Evolutionary conservation across 1,284 basidiomycete species (phyloP), one percentile per base, ranked within the genome.

Genomic region (Thelephora terrestris): DNA sequence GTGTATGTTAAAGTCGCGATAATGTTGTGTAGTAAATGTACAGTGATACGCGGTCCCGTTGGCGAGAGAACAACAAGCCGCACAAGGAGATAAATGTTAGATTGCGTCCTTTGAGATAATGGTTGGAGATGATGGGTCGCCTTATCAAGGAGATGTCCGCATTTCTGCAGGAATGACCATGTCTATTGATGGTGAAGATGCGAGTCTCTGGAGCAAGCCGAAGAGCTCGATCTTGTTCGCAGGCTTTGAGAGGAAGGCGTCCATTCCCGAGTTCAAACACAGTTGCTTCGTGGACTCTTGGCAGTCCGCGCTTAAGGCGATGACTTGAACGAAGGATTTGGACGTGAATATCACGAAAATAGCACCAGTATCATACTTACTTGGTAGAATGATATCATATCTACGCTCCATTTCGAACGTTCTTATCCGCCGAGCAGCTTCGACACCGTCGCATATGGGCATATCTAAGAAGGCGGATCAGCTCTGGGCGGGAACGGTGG

Each of bases 361-460:
- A 7, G 5, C 47, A 36, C 12, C 35, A 36, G 25, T 32, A 10
- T 10, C 29, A 32, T 5, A 64, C 73, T 51, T 61, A 83, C 81
- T 79, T 4, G 81, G 81, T 14, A 85, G 61, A 14, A 68, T 56
- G 7, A 71, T 57, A 2, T 69, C 55, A 7, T 67, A 63, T 54
- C 76, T 78, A 17, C 73, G 70, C 55, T 74, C 75, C 49, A 63
- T 71, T 57, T 85, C 81, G n/a, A 81, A 56, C 16, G 73, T 53
- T 43, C 81, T 70, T 18, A 85, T 49, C 34, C 76, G 71, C 58
- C 83, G 83, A 35, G 78, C 73, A 5, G 81, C 81, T 55, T 84
- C 81, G 5, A 85, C 81, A 10, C 81, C 81, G 55, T 85, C 81
- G 54, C 80, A 83, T 48, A 85, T 69, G 2, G 81, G 81, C 81